Evolutionary conservation across 2,329 filamentous ascomycete genomes (phyloP).

Genomic region (Coniochaeta ligniaria): DNA sequence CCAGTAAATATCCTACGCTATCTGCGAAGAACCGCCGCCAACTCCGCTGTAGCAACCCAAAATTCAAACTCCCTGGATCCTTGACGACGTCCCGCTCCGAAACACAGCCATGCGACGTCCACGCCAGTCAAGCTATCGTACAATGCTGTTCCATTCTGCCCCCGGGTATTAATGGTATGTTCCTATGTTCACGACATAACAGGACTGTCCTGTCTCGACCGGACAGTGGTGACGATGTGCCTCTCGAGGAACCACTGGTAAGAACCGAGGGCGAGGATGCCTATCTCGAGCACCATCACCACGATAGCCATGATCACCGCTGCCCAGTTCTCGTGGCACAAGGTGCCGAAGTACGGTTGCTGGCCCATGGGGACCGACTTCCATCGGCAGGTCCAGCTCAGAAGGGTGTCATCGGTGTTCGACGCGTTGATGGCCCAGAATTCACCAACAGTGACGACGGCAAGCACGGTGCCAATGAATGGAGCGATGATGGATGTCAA

Average conservation of each 20-base stretch:
- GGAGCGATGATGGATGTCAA: constrained; percentile 31
- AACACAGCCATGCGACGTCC: background rate
- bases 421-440: constrained; percentile 52
- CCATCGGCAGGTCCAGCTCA: constrained; percentile 60
- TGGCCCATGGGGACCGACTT: constrained; percentile 40
- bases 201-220: background rate
- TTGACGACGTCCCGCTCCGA: background rate
- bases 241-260: constrained; percentile 38
- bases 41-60: background rate
- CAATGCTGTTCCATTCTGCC: background rate
- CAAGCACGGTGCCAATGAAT: constrained; percentile 33
- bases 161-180: background rate
- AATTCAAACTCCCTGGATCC: background rate
- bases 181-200: background rate
- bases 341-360: constrained; percentile 45
- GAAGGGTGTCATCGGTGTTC: constrained; percentile 41
- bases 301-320: constrained; percentile 47
- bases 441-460: constrained; percentile 46
- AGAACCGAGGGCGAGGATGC: constrained; percentile 37
- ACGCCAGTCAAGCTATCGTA: background rate
- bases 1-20: background rate
- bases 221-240: background rate
- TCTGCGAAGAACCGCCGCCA: background rate
- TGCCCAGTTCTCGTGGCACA: constrained; percentile 50
- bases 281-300: constrained; percentile 48